These are phyloP conservation scores for Cercospora berteroae DNA, from an alignment of 2,329 filamentous ascomycete species.

Conservation along the genomic window DNA sequence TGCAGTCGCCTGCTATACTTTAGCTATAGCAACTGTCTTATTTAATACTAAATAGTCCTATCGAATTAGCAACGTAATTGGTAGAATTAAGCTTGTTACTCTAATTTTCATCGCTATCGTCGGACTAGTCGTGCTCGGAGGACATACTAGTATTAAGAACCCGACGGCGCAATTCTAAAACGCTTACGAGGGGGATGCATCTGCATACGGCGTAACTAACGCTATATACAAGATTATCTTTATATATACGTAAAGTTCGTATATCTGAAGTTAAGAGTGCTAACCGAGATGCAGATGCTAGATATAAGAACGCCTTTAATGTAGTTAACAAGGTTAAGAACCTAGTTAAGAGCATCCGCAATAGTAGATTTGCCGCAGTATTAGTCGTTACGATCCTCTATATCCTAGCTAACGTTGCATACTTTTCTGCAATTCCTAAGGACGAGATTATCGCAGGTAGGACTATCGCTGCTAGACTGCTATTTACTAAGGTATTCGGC, in stretches of 20 bases:
- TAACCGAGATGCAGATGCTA: constrained; percentile 6
- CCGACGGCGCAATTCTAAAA: constrained; percentile 56
- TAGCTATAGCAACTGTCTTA: constrained; percentile 48
- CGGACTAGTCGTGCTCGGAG: constrained; percentile 62
- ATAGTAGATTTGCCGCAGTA: constrained; percentile 35
- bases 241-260: constrained; percentile 38
- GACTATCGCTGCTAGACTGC: constrained; percentile 56
- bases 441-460: constrained; percentile 48
- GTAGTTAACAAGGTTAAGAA: constrained; percentile 62
- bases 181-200: constrained; percentile 52
- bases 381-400: constrained; percentile 51
- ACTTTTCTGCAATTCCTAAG: constrained; percentile 57
- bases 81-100: constrained; percentile 59
- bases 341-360: constrained; percentile 56
- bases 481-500: constrained; percentile 61
- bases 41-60: constrained; percentile 60
- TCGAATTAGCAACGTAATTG: constrained; percentile 56
- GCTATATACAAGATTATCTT: constrained; percentile 52
- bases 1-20: constrained; percentile 61
- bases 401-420: constrained; percentile 60
- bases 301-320: constrained; percentile 57
- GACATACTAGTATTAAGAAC: constrained; percentile 51
- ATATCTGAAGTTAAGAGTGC: not conserved
- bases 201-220: constrained; percentile 54
- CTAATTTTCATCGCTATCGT: constrained; percentile 55